Conservation (phyloP, 1,139 yeast species). For the Wickerhamiella infanticola region DNA sequence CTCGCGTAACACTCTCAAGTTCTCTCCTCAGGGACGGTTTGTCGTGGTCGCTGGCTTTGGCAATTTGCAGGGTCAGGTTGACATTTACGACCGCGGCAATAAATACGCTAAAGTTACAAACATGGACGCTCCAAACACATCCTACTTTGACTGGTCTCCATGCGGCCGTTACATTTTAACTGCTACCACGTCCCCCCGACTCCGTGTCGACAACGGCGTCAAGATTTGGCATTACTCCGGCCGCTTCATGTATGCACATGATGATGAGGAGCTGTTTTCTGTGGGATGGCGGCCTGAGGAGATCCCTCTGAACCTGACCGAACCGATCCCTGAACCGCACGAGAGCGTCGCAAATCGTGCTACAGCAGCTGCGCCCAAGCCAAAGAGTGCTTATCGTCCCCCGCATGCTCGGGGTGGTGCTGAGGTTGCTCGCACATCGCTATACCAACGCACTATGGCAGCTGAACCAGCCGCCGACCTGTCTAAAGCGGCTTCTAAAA, state of each 20-base stretch:
- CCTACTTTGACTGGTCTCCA: constrained; percentile 97
- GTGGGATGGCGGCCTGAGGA: constrained; percentile 80
- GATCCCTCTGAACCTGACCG: constrained; percentile 35
- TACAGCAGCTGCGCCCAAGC: constrained; percentile 24
- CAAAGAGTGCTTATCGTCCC: constrained; percentile 67
- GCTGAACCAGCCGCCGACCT: constrained; percentile 22
- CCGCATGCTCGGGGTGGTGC: constrained; percentile 60
- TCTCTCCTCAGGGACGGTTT: constrained; percentile 88
- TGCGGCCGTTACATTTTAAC: constrained; percentile 87
- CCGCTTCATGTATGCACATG: constrained; percentile 58
- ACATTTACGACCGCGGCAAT: constrained; percentile 83
- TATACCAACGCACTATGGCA: constrained; percentile 20
- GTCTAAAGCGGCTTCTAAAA: constrained; percentile 56
- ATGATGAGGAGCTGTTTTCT: constrained; percentile 63
- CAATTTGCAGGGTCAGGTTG: constrained; percentile 91
- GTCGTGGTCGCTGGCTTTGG: constrained; percentile 95
- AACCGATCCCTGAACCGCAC: constrained; percentile 55
- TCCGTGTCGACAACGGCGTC: constrained; percentile 91
- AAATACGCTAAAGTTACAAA: constrained; percentile 66
- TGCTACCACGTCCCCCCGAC: constrained; percentile 93
- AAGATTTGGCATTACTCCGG: constrained; percentile 92
- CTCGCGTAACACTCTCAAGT: constrained; percentile 77
- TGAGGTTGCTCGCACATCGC: constrained; percentile 20
- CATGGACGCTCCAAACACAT: constrained; percentile 85
- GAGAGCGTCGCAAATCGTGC: constrained; percentile 28